Evolutionary conservation across 768 basidiomycete genomes (phyloP).

Genomic region (Leucosporidium yakuticum): DNA sequence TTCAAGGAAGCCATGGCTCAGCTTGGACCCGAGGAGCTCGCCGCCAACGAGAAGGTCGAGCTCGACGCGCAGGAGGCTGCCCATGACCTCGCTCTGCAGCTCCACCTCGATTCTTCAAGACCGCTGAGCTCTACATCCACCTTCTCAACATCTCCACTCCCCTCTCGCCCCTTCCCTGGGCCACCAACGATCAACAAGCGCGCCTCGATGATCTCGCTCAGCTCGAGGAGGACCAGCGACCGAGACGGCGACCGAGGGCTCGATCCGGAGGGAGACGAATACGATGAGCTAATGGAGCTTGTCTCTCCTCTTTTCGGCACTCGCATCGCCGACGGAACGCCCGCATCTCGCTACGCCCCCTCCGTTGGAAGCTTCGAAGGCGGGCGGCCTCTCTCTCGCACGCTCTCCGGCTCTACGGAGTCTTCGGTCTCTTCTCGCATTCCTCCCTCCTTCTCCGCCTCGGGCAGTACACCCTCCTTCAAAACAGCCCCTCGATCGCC

Average conservation of each 20-base stretch:
- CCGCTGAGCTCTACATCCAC: neutral
- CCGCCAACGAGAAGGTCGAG: slow-evolving; percentile 8
- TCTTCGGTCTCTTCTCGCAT: neutral
- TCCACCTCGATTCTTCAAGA: neutral
- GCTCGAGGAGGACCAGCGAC: neutral
- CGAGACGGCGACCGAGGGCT: too few species aligned
- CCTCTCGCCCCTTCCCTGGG: neutral
- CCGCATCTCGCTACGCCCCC: too few species aligned
- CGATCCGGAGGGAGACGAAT: neutral
- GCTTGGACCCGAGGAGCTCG: slow-evolving; percentile 16
- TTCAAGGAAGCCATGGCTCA: slow-evolving; percentile 20
- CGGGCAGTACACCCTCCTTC: neutral
- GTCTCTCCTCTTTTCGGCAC: neutral
- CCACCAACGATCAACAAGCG: neutral
- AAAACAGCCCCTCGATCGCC: neutral
- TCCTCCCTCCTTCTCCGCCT: neutral
- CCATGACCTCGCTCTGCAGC: neutral
- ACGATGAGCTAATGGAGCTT: neutral
- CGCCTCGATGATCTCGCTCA: neutral
- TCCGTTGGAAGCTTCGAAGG: too few species aligned
- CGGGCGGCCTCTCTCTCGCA: neutral
- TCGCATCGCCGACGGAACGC: too few species aligned
- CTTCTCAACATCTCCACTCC: neutral
- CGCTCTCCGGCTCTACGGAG: neutral
- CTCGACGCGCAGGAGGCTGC: slow-evolving; percentile 15